Base-by-base conservation (phyloP, 352 stramenopile genomes). In the Phytophthora sojae region DNA sequence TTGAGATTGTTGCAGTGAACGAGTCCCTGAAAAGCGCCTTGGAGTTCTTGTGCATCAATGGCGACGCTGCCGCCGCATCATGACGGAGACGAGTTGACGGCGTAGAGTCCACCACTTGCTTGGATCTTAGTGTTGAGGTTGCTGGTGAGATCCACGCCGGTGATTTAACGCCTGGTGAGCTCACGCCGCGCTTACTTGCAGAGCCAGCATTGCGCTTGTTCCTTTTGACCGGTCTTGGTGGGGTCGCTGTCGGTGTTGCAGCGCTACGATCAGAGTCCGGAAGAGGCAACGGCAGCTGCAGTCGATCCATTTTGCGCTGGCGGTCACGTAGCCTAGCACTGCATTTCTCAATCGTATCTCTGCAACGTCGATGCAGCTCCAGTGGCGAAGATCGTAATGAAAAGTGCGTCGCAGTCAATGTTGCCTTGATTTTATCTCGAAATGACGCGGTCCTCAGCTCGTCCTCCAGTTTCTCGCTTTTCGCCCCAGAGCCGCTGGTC, bases 231-330 rank as follows among this genome's bases (percentile, higher is more conserved):
- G 53, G 53, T 45, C 67, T 47, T 11, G 53, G 59, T 17, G 66
- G 60, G 23, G 67, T 73, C 8, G 44, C 65, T 15, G 32, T 14
- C 44, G 52, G 29, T 14, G 64, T 30, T 32, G 26, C 0, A 26
- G 19, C 4, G 8, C n/a, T 47, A 17, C 47, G 19, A 11, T 57
- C 7, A 29, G 42, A 26, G 25, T 32, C 60, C 30, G 42, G 21
- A 35, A 61, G 44, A 29, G 37, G 61, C 23, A 60, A 15, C 2
- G 42, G 8, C 26, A 75, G n/a, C 47, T 71, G 49, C 23, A 75
- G 26, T 29, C 68, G 62, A 26, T 75, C 56, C 68, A 75, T 75
- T 45, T 75, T 75, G 30, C 51, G 62, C 25, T 75, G 55, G 17
- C 68, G 61, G 15, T 75, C 62, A 6, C 62, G 68, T 7, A 75